Evolutionary conservation across 768 basidiomycete species (phyloP).

Genomic region (Daedaleopsis nitida): DNA sequence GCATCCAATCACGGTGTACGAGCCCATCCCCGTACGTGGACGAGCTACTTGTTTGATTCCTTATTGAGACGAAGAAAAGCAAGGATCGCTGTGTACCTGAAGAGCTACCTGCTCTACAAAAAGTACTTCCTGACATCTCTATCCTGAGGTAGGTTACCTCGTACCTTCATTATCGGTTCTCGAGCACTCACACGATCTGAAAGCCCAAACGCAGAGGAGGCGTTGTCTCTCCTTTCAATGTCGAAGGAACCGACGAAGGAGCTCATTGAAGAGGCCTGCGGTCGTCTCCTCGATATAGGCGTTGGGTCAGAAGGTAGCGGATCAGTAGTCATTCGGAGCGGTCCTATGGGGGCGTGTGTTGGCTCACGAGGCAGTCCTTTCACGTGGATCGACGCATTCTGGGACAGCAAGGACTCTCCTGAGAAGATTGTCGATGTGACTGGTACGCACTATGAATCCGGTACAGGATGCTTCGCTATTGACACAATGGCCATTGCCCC

Average conservation of each 20-base stretch:
- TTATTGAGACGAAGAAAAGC: slow-evolving; percentile 17
- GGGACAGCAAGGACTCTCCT: slow-evolving; percentile 46
- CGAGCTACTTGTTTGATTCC: background rate
- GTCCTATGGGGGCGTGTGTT: slow-evolving; percentile 70
- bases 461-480: slow-evolving; percentile 8
- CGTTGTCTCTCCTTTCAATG: slow-evolving; percentile 63
- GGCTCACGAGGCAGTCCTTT: slow-evolving; percentile 43
- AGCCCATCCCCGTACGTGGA: slow-evolving; percentile 78
- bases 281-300: slow-evolving; percentile 59
- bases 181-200: background rate
- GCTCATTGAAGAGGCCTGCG: slow-evolving; percentile 68
- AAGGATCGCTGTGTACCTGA: slow-evolving; percentile 81
- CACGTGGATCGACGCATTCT: slow-evolving; percentile 77
- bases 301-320: slow-evolving; percentile 53
- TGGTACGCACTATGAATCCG: slow-evolving; percentile 41
- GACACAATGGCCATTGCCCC: background rate
- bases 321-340: slow-evolving; percentile 75
- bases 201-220: slow-evolving; percentile 90
- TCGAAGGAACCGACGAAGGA: slow-evolving; percentile 48
- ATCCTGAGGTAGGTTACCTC: slow-evolving; percentile 63
- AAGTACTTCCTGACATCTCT: slow-evolving; percentile 58
- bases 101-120: slow-evolving; percentile 67
- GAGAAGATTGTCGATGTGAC: slow-evolving; percentile 78
- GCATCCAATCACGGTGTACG: slow-evolving; percentile 73
- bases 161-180: too few relatives aligned